phyloP scores from a whole-genome alignment of 805 yeast genomes.

The Ogataea nakhonphanomensis region DNA sequence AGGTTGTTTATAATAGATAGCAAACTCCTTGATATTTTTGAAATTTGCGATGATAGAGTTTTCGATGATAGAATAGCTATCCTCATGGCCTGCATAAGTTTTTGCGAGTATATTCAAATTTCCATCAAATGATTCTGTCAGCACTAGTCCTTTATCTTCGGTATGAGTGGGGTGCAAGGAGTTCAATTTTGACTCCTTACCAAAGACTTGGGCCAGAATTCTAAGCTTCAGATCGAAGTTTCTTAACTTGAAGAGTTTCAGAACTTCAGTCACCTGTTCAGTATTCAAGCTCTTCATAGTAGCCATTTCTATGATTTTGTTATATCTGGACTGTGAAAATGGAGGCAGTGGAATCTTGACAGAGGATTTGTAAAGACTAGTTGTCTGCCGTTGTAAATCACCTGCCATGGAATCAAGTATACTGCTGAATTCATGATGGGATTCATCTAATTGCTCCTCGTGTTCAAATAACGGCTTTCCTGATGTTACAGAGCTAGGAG shows the following conservation, averaged over 20 bases:
- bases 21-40: slow-evolving; percentile 22
- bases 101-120: slow-evolving; percentile 19
- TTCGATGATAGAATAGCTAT: slow-evolving; percentile 11
- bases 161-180: slow-evolving; percentile 15
- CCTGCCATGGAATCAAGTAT: slow-evolving; percentile 1
- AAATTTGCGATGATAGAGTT: slow-evolving; percentile 24
- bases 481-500: slow-evolving; percentile 3
- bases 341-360: slow-evolving; percentile 17
- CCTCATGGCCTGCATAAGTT: slow-evolving; percentile 30
- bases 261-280: slow-evolving; percentile 21
- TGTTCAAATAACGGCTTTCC: slow-evolving; percentile 4
- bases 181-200: slow-evolving; percentile 1
- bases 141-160: slow-evolving; percentile 21
- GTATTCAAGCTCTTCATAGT: slow-evolving; percentile 14
- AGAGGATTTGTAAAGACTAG: slow-evolving; percentile 14
- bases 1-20: slow-evolving; percentile 25
- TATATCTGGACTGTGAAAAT: slow-evolving; percentile 13
- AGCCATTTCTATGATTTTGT: slow-evolving; percentile 15
- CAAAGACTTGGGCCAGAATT: slow-evolving; percentile 21
- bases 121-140: slow-evolving; percentile 20
- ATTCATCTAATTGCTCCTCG: not conserved
- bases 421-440: not conserved
- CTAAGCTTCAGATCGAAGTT: slow-evolving; percentile 24
- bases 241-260: slow-evolving; percentile 21
- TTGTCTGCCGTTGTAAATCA: slow-evolving; percentile 6